Base-by-base conservation (phyloP, 805 yeast genomes). In the Ogataea pilisensis region DNA sequence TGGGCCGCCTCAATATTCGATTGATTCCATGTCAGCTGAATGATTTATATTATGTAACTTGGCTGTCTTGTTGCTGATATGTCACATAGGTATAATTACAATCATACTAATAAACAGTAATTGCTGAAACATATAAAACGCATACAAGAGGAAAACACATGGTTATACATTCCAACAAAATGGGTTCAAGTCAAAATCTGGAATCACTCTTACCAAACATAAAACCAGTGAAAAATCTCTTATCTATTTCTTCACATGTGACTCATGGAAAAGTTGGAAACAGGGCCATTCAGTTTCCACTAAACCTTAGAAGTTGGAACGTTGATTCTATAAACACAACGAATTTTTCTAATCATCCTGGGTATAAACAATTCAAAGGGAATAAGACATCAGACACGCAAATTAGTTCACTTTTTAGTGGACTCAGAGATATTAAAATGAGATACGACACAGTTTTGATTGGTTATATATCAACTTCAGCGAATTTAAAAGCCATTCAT, bases 201-300 rank as follows among this genome's bases (percentile, higher is more conserved):
- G 8, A 22, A 11, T 18, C 18, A 13, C 20, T 29, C n/a, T n/a
- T 39, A 2, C 12, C 27, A 16, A 19, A 16, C 18, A 16, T 44
- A n/a, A 32, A 12, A 7, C 38, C 46, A 5, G 49, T 44, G 1
- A 43, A 41, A 31, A 59, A 63, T 32, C 57, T 72, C 5, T 69
- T 84, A 2, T 73, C 85, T 3, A 69, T 89, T 8, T 91, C 87
- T 51, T 87, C 96, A 3, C 97, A 93, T 61, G 98, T 93, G 1
- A 89, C 80, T 2, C 98, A 91, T 58, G 99, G 99, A 2, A 84
- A 87, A 54, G 99, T 93, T 2, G 99, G 99, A 1, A 89, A 89
- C 60, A 76, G 81, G 42, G 95, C 96, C 0, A 86, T 93, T 1
- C 85, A 91, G 2, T 85, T 93, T 57, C 96, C 98, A 0, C 65